Evolutionary conservation across 495 filamentous ascomycete species (phyloP), one percentile per base, ranked within the genome.

Genomic region (Lophiotrema nucula): DNA sequence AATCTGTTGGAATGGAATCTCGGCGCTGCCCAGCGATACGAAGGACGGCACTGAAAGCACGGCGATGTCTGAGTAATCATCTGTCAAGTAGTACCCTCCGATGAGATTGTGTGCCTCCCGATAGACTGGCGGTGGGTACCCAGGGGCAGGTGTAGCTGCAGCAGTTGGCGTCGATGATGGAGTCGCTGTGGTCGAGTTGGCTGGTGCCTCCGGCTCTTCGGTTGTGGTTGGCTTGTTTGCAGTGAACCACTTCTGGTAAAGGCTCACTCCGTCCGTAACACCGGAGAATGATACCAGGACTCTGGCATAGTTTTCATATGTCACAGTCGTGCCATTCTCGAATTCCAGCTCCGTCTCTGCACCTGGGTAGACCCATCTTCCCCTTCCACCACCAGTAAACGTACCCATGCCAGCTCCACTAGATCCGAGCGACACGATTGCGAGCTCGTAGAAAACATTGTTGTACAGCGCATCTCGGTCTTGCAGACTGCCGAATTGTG

Each of bases 61-160:
- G 4, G 75, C 75, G 15, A 76, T 70, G 44, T 79, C 73, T 31
- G 75, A 71, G 42, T 76, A 77, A 13, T 70, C 73, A 3, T 69
- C 69, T 15, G 70, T 73, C 0, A 76, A 60, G 60, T 71, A 81
- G 53, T 81, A 80, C 19, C 81, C 80, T 3, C 56, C 62, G 43
- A 66, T 77, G 22, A 74, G 58, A 28, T 71, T 70, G 47, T 78
- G 74, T 1, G 62, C 64, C 28, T 62, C 58, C 4, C 49, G 43
- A 16, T 79, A 67, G 3, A 82, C 67, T 0, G 79, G 75, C 8
- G 70, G 58, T 10, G 81, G 81, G 59, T 82, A 83, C 8, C 81
- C 81, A 10, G 66, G 67, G 10, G 73, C 60, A 4, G 70, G 70
- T 15, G 64, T 64, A 4, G 41, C 52, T 13, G 57, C 52, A 16